Percentiles rank a stretch among this genome's conserved stretches.
phyloP scores from a whole-genome alignment of 176 grass and related monocot species.

The Chloris gayana region DNA sequence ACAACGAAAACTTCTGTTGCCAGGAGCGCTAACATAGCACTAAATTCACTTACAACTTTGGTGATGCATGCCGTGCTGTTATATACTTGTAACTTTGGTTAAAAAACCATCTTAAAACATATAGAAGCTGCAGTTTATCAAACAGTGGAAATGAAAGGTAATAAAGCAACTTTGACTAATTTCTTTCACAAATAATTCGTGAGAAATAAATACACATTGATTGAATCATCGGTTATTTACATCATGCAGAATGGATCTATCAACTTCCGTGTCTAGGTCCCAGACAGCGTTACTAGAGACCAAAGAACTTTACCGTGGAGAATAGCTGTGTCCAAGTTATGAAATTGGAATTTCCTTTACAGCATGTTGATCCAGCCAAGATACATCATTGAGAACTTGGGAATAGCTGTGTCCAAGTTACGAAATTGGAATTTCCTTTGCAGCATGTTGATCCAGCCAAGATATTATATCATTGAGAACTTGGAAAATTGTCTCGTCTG shows the following conservation, averaged over 20 bases:
- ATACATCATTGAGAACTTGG: constrained; percentile 76
- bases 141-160: neutral
- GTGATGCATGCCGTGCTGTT: too few relatives aligned
- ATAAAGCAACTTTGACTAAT: neutral
- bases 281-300: neutral
- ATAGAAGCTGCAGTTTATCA: neutral
- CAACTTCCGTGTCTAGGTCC: neutral
- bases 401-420: constrained; percentile 39
- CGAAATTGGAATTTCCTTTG: constrained; percentile 43
- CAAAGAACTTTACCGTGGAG: neutral
- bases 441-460: constrained; percentile 73
- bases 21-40: neutral
- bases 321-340: neutral
- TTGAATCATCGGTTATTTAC: neutral
- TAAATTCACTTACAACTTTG: too few relatives aligned
- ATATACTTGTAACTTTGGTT: too few relatives aligned
- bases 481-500: constrained; percentile 79
- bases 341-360: constrained; percentile 44
- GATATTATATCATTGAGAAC: constrained; percentile 83
- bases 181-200: neutral
- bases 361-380: constrained; percentile 76
- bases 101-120: too few relatives aligned
- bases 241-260: constrained; percentile 22
- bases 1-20: neutral
- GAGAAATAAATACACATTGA: neutral